Conservation (phyloP, 163 green algal species). For the Scenedesmus sp. region DNA sequence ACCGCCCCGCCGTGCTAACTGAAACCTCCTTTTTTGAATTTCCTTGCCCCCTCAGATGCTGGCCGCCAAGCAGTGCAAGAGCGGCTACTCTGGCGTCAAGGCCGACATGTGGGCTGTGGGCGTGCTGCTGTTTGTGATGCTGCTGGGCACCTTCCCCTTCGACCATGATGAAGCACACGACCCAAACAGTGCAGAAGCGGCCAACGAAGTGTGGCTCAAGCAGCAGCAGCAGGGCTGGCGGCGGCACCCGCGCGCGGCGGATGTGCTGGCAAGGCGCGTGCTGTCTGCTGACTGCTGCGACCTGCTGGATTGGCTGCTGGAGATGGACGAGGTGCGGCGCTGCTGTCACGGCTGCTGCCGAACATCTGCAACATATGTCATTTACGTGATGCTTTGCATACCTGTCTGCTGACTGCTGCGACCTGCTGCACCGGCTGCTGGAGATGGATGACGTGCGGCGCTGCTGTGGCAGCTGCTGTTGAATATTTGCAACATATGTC, state of each 20-base stretch:
- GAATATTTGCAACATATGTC: too few relatives aligned
- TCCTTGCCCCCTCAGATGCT: conserved; percentile 72
- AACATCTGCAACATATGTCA: not conserved
- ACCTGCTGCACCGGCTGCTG: conserved; percentile 86
- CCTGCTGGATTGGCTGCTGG: conserved; percentile 86
- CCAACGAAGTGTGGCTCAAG: conserved; percentile 74
- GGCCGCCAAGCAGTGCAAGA: conserved; percentile 69
- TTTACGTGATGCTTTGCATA: not conserved
- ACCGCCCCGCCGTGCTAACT: not conserved
- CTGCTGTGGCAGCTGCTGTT: not conserved
- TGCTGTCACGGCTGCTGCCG: not conserved
- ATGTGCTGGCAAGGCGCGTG: conserved; percentile 50
- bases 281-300: conserved; percentile 74
- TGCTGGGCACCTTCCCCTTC: conserved; percentile 95
- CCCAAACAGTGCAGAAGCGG: conserved; percentile 88
- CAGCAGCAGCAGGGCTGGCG: conserved; percentile 74
- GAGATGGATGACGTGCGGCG: conserved; percentile 65
- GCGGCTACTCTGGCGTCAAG: conserved; percentile 81
- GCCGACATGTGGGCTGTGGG: conserved; percentile 92
- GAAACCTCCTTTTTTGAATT: not conserved
- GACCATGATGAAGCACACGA: conserved; percentile 91
- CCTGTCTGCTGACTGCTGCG: conserved; percentile 62
- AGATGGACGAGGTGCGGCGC: conserved; percentile 63
- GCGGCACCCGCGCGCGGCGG: conserved; percentile 62
- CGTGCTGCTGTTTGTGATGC: conserved; percentile 95